phyloP scores from a whole-genome alignment of 805 yeast genomes.

The Babjeviella inositovora region DNA sequence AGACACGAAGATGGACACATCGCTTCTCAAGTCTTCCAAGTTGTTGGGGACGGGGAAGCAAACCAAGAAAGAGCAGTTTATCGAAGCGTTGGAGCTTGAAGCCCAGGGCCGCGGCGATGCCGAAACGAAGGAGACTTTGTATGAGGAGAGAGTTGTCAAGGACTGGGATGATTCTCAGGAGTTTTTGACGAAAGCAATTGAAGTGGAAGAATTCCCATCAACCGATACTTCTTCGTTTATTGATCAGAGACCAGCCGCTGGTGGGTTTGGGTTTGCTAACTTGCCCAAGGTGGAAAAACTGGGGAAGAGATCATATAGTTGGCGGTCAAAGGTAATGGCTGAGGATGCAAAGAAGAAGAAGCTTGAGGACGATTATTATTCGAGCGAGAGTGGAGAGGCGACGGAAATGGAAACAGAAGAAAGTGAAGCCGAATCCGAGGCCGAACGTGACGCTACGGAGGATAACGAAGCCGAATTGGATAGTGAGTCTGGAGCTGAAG shows the following conservation, averaged over 20 bases:
- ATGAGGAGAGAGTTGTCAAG: slow-evolving; percentile 50
- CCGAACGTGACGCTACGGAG: slow-evolving; percentile 5
- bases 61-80: slow-evolving; percentile 52
- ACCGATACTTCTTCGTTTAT: slow-evolving; percentile 28
- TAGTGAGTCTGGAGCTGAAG: slow-evolving; percentile 8
- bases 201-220: slow-evolving; percentile 9
- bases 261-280: slow-evolving; percentile 49
- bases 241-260: slow-evolving; percentile 52
- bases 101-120: slow-evolving; percentile 57
- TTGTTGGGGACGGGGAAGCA: slow-evolving; percentile 59
- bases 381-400: slow-evolving; percentile 30
- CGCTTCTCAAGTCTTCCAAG: slow-evolving; percentile 56
- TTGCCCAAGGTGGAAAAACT: slow-evolving; percentile 27
- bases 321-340: slow-evolving; percentile 32
- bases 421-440: slow-evolving; percentile 6
- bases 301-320: slow-evolving; percentile 45
- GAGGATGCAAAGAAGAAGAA: slow-evolving; percentile 18
- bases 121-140: slow-evolving; percentile 40
- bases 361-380: no score
- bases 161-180: slow-evolving; percentile 32
- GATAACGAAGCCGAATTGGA: slow-evolving; percentile 7
- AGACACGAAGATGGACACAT: slow-evolving; percentile 54
- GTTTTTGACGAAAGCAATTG: slow-evolving; percentile 2
- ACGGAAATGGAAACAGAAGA: slow-evolving; percentile 20
- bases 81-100: slow-evolving; percentile 65